Conservation (phyloP, 1,139 yeast species). For the Lodderomyces metapsilosis region DNA sequence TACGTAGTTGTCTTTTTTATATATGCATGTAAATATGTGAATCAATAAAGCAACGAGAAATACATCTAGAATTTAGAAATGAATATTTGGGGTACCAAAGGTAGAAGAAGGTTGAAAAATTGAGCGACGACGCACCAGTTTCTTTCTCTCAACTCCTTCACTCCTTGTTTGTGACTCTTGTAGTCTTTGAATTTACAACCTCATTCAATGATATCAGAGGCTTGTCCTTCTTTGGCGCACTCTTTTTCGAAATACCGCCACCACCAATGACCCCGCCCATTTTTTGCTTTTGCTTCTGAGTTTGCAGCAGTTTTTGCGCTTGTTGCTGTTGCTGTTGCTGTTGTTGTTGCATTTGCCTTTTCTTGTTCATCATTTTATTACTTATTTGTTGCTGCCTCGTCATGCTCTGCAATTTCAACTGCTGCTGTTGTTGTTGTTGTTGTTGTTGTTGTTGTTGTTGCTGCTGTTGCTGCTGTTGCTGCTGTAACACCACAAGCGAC, state of each 20-base stretch:
- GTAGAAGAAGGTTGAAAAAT: too few species aligned
- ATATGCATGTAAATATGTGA: too few species aligned
- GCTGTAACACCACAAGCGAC: background rate
- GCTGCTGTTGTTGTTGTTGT: conserved; percentile 5
- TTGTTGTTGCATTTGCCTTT: conserved; percentile 7
- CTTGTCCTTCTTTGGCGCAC: conserved; percentile 1
- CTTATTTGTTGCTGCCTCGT: conserved; percentile 7
- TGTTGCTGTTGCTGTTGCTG: conserved; percentile 5
- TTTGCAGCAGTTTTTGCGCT: background rate
- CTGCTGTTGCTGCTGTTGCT: conserved; percentile 1
- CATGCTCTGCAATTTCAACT: conserved; percentile 1
- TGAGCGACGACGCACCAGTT: too few species aligned
- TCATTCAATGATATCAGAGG: conserved; percentile 10
- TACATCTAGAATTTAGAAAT: too few species aligned
- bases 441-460: conserved; percentile 5
- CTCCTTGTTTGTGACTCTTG: conserved; percentile 8
- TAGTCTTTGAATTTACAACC: conserved; percentile 13
- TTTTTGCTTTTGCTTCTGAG: background rate
- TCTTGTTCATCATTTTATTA: conserved; percentile 10
- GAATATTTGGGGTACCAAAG: too few species aligned
- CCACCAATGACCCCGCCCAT: conserved; percentile 7
- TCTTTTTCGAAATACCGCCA: conserved; percentile 7
- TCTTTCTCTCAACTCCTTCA: background rate
- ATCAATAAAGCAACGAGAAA: too few species aligned
- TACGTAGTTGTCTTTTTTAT: too few species aligned